phyloP scores from a whole-genome alignment of 805 yeast species.

The Starmerella khaoyaiensis region DNA sequence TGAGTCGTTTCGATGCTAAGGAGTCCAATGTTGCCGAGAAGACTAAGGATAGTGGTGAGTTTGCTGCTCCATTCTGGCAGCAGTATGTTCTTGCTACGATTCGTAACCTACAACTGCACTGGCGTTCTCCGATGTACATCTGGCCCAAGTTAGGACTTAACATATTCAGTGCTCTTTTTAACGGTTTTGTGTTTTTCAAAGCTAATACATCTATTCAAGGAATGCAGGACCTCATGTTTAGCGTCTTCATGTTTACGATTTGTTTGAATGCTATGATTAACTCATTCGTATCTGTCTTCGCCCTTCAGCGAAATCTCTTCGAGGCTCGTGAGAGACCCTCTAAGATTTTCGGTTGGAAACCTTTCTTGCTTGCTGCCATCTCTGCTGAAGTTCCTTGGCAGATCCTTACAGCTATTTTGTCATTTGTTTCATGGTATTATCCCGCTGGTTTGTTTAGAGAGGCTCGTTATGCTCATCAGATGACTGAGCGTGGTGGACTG shows the following conservation, averaged over 20 bases:
- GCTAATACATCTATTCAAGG: slow-evolving; percentile 41
- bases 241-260: slow-evolving; percentile 46
- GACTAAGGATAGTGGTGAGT: slow-evolving; percentile 23
- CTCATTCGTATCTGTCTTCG: slow-evolving; percentile 50
- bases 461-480: slow-evolving; percentile 36
- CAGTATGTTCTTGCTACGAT: slow-evolving; percentile 34
- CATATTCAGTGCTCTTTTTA: slow-evolving; percentile 43
- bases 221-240: slow-evolving; percentile 47
- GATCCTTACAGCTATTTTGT: slow-evolving; percentile 36
- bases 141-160: slow-evolving; percentile 44
- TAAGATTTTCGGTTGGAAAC: slow-evolving; percentile 62
- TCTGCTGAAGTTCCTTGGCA: slow-evolving; percentile 52
- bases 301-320: slow-evolving; percentile 45
- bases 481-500: slow-evolving; percentile 37
- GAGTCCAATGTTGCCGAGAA: slow-evolving; percentile 20
- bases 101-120: slow-evolving; percentile 36
- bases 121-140: slow-evolving; percentile 52
- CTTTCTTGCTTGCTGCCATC: slow-evolving; percentile 41
- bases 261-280: slow-evolving; percentile 45
- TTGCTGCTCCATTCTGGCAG: slow-evolving; percentile 37
- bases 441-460: slow-evolving; percentile 34
- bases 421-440: slow-evolving; percentile 42
- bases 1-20: slow-evolving; percentile 23
- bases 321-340: slow-evolving; percentile 62
- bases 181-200: slow-evolving; percentile 61